Conservation (phyloP, 2,329 filamentous ascomycete species). For the Diaporthe vaccinii region DNA sequence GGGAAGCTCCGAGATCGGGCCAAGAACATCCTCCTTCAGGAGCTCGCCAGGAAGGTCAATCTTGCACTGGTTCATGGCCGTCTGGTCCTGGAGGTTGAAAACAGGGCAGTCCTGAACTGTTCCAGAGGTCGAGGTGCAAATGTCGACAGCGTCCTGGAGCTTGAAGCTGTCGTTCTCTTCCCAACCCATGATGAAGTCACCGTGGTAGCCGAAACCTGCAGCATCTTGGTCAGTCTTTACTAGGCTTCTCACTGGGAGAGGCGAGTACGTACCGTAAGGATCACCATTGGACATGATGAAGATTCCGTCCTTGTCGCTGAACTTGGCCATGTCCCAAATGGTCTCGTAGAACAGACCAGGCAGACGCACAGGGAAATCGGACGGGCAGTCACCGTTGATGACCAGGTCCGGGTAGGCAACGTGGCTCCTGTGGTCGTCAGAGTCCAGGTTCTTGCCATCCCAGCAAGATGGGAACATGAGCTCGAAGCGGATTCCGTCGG, state of each 20-base stretch:
- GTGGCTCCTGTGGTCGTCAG: conserved; percentile 71
- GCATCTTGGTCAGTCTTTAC: conserved; percentile 38
- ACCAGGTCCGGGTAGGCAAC: conserved; percentile 84
- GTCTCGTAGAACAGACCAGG: conserved; percentile 87
- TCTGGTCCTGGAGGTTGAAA: conserved; percentile 76
- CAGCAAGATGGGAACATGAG: conserved; percentile 92
- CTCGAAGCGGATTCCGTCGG: conserved; percentile 85
- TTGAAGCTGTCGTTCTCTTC: conserved; percentile 64
- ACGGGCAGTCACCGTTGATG: conserved; percentile 82
- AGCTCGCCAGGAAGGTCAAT: conserved; percentile 71
- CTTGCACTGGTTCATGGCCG: conserved; percentile 69
- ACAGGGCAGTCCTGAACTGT: conserved; percentile 79
- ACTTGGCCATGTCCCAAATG: conserved; percentile 82
- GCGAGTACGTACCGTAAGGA: conserved; percentile 68
- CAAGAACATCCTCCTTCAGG: conserved; percentile 69
- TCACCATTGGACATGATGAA: conserved; percentile 88
- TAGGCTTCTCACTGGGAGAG: background rate
- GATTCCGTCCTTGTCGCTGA: conserved; percentile 71
- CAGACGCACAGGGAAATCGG: conserved; percentile 75
- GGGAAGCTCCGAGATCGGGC: conserved; percentile 72
- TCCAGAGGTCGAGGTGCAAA: conserved; percentile 80
- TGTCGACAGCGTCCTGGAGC: conserved; percentile 79
- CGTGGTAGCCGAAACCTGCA: conserved; percentile 80
- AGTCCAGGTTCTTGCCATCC: conserved; percentile 77
- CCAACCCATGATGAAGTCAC: conserved; percentile 87